Conservation (phyloP, 257 asterid species). For the Jacaranda mimosifolia region DNA sequence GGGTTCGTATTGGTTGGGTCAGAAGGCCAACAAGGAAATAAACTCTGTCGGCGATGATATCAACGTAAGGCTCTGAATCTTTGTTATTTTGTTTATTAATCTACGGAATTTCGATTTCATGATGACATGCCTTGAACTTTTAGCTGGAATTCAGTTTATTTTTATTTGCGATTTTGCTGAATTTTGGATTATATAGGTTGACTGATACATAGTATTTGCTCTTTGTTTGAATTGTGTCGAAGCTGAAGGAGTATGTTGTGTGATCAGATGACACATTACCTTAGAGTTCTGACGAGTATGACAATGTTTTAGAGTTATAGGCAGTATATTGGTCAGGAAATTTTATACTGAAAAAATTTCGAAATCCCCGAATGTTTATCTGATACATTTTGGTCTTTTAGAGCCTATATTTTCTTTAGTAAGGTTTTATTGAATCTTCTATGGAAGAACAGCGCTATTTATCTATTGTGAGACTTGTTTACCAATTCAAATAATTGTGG, state of each 20-base stretch:
- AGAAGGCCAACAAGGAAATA: slow-evolving; percentile 77
- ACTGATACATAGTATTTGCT: neutral
- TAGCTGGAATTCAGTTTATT: slow-evolving; percentile 25
- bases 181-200: slow-evolving; percentile 3
- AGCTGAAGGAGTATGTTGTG: neutral
- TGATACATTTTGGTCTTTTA: neutral
- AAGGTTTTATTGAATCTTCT: neutral
- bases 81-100: neutral
- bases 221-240: neutral
- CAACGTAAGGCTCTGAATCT: slow-evolving; percentile 52
- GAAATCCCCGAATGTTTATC: neutral
- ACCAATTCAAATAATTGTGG: too few species aligned
- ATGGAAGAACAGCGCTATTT: neutral
- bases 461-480: too few species aligned
- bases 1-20: slow-evolving; percentile 83
- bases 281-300: neutral
- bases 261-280: neutral
- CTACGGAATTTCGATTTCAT: neutral
- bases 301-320: neutral
- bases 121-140: slow-evolving; percentile 7
- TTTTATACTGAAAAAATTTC: neutral
- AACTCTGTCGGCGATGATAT: slow-evolving; percentile 80
- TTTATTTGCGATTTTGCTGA: slow-evolving; percentile 10
- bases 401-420: neutral
- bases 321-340: neutral